Evolutionary conservation across 2,329 filamentous ascomycete genomes (phyloP), one percentile per base, ranked within the genome.

Genomic region (Penicillium frequentans): DNA sequence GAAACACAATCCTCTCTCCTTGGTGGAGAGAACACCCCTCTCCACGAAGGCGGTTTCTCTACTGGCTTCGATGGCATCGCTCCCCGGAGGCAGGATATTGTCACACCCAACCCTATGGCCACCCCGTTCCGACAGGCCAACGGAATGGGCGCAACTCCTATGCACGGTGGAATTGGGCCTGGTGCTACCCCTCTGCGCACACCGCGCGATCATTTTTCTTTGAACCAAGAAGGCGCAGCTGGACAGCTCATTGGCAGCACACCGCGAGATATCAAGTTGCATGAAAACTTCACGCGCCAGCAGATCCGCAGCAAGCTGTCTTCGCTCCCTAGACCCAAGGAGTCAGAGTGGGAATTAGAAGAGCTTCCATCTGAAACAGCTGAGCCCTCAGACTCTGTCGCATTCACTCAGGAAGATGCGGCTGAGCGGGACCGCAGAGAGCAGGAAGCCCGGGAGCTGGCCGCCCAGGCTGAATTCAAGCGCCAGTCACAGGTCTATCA

Each of bases 91-190:
- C 90, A 96, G 60, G 82, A 87, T 33, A 85, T 93, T 55, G 84
- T 92, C n/a, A 99, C 95, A 0, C 95, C 95, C 0, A 99, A 99
- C 70, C 95, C 95, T 0, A 83, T 99, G 80, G 93, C 95, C 0
- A 99, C 95, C 0, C 95, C 95, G 1, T 83, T 96, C 63, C 84
- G 90, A 53, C 81, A 86, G 59, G 84, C 79, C 1, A 84, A 83
- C 59, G 89, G 86, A 24, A 79, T 85, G 27, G 88, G 85, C 26
- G 86, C 88, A 13, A 96, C 90, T 26, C 85, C 86, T 5, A 75
- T 83, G 68, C 75, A 76, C 31, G 76, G 77, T 14, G 86, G 87
- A 7, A 77, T 82, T 53, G 84, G 85, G 5, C 84, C 87, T 49
- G 91, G 90, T 19, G 88, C 91, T 57, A 96, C 93, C 0, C 92